Evolutionary conservation across 257 asterid genomes (phyloP), one percentile per base, ranked within the genome.

Genomic region (Solanum ossicruentum): DNA sequence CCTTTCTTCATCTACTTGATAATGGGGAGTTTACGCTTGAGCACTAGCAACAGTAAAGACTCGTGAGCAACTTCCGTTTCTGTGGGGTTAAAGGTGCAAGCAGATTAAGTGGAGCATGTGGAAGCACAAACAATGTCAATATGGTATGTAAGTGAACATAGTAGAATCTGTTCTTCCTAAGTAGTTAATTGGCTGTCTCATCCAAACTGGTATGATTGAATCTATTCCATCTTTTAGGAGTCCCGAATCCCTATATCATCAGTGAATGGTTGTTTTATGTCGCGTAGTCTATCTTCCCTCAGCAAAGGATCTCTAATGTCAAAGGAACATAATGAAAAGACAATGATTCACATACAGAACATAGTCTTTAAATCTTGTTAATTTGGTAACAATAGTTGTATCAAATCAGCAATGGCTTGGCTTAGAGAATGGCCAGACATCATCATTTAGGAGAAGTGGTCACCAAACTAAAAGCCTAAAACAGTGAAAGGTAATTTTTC

Each of bases 21-120:
- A 88, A 93, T 15, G 12, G n/a, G 86, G 84, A 89, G 92, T 82
- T 91, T 95, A 3, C 73, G 91, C 82, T 55, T 89, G 66, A 91
- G 90, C 91, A 89, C 87, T 52, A 91, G 96, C 18, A 94, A 93
- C 4, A 95, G 88, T 10, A 95, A 93, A 85, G 94, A 92, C 60
- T 92, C 92, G 0, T 89, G 90, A 86, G 85, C 88, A 73, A 89
- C 89, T 77, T 54, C 92, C 1, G 67, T 72, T 41, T 77, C 83
- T 1, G 43, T 84, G 16, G 89, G 90, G 65, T 87, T 60, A 12
- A 81, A 26, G 51, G 82, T 81, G 87, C 85, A 83, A 39, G 63
- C 49, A 84, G 23, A 79, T 20, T 23, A 28, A 28, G 61, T 2
- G 79, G 82, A 52, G 84, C 39, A 23, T 66, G 83, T 66, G 72